Conservation (phyloP, 495 filamentous ascomycete genomes). For the Penicillium coprophilum region DNA sequence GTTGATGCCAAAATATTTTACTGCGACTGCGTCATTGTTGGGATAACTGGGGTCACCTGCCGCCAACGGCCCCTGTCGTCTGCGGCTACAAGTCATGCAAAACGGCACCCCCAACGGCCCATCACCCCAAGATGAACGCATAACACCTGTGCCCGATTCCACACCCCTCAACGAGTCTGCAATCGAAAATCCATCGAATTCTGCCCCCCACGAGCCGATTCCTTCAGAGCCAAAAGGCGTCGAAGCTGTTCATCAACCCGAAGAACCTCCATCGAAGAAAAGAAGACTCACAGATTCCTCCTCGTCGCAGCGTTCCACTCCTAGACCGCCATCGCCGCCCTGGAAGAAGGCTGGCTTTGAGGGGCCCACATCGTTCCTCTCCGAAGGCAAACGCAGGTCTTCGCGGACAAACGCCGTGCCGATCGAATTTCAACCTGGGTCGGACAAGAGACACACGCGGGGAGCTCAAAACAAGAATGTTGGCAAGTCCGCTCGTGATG, state of each 20-base stretch:
- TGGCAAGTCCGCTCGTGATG: slow-evolving; percentile 26
- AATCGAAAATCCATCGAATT: slow-evolving; percentile 28
- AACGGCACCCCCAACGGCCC: slow-evolving; percentile 52
- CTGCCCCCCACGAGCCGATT: slow-evolving; percentile 29
- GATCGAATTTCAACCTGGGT: slow-evolving; percentile 64
- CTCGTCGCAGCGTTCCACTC: slow-evolving; percentile 46
- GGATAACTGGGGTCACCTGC: slow-evolving; percentile 63
- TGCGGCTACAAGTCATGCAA: slow-evolving; percentile 57
- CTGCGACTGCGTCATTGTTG: slow-evolving; percentile 63
- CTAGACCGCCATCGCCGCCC: slow-evolving; percentile 70
- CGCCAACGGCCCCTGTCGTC: slow-evolving; percentile 49
- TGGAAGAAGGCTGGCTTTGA: slow-evolving; percentile 90
- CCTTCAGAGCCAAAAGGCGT: slow-evolving; percentile 35
- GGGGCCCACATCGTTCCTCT: slow-evolving; percentile 80
- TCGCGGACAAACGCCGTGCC: slow-evolving; percentile 75
- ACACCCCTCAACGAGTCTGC: slow-evolving; percentile 26
- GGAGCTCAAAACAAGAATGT: slow-evolving; percentile 35
- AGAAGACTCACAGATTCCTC: slow-evolving; percentile 62
- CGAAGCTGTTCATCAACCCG: slow-evolving; percentile 38
- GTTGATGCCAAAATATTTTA: slow-evolving; percentile 63
- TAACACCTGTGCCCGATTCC: slow-evolving; percentile 39
- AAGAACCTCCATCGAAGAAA: slow-evolving; percentile 67
- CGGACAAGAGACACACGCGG: slow-evolving; percentile 62
- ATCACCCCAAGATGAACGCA: slow-evolving; percentile 46
- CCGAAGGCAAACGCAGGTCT: slow-evolving; percentile 82